phyloP scores from a whole-genome alignment of 352 stramenopile species.

The Phytophthora citricola region DNA sequence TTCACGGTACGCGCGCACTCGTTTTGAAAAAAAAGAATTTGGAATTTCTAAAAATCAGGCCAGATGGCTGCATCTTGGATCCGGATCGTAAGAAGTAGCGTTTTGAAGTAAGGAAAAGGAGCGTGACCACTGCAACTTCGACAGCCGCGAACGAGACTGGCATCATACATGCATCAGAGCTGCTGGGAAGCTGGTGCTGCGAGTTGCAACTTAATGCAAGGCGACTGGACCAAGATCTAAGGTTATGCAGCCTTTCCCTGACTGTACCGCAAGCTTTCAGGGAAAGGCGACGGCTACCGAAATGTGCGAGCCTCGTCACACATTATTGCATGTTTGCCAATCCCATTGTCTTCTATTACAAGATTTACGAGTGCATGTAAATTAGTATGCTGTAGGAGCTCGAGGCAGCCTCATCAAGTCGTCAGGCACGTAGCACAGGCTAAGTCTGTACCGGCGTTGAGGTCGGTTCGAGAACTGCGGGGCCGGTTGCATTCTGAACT shows the following conservation, averaged over 20 bases:
- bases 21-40: slow-evolving; percentile 10
- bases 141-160: slow-evolving; percentile 17
- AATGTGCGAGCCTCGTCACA: slow-evolving; percentile 24
- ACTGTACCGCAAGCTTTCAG: background rate
- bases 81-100: slow-evolving; percentile 6
- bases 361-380: background rate
- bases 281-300: slow-evolving; percentile 18
- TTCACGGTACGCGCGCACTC: slow-evolving; percentile 4
- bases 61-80: too few species aligned
- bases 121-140: slow-evolving; percentile 4
- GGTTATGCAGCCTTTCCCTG: slow-evolving; percentile 8
- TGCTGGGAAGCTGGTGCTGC: background rate
- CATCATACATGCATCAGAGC: background rate
- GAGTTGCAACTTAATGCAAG: background rate
- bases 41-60: slow-evolving; percentile 8
- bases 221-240: background rate
- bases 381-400: slow-evolving; percentile 4
- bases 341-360: background rate
- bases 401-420: background rate
- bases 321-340: background rate
- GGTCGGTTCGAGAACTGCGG: background rate
- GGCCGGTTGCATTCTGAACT: slow-evolving; percentile 4
- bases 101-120: slow-evolving; percentile 6
- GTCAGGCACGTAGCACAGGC: background rate
- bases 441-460: slow-evolving; percentile 1